These are phyloP conservation scores for Willaertia magna DNA, from an alignment of 208 protist genomes.

Conservation along the genomic window DNA sequence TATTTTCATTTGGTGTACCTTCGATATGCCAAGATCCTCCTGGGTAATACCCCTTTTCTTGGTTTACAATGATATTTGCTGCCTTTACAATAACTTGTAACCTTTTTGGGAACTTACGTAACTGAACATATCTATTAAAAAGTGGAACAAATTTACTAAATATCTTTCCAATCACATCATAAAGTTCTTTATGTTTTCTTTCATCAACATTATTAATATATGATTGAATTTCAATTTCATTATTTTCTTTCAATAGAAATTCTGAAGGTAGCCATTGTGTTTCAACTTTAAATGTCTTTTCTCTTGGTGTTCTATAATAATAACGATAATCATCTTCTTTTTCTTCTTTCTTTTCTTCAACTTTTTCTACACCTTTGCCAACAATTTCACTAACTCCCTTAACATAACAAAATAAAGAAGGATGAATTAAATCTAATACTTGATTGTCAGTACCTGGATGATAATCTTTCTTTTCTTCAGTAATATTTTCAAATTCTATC, in stretches of 20 bases:
- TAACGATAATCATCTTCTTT: neutral
- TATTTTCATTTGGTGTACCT: constrained; percentile 32
- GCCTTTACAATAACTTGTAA: constrained; percentile 37
- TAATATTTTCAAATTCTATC: neutral
- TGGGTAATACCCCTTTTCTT: constrained; percentile 3
- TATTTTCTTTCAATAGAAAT: constrained; percentile 18
- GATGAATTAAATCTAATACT: constrained; percentile 38
- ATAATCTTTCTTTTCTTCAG: neutral
- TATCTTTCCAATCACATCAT: constrained; percentile 21
- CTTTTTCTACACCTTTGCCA: neutral
- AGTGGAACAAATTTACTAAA: constrained; percentile 27
- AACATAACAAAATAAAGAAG: constrained; percentile 33
- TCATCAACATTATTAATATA: constrained; percentile 41
- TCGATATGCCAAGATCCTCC: constrained; percentile 37
- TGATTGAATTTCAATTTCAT: constrained; percentile 16
- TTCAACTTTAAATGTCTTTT: neutral
- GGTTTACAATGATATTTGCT: constrained; percentile 30
- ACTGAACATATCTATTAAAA: constrained; percentile 9
- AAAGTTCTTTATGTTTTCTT: constrained; percentile 17
- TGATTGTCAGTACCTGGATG: neutral
- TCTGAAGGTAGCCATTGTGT: constrained; percentile 37
- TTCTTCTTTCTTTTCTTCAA: neutral
- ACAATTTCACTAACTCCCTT: constrained; percentile 1
- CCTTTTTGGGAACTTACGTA: neutral
- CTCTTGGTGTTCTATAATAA: neutral